Conservation (phyloP, 805 yeast genomes). For the Torulaspora maleeae region DNA sequence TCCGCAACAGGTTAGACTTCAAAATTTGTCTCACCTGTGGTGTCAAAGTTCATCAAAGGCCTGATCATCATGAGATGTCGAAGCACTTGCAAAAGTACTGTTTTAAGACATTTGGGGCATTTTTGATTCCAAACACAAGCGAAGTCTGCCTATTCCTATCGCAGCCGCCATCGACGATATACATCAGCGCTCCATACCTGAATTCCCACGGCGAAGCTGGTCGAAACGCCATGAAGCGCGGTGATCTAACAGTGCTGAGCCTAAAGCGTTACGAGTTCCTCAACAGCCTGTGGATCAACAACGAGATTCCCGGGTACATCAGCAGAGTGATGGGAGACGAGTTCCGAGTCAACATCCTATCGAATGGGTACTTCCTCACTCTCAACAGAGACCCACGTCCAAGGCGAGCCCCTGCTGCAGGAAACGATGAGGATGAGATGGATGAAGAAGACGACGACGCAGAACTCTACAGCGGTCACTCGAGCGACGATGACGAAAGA, state of each 20-base stretch:
- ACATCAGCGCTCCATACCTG: conserved; percentile 62
- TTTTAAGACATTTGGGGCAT: conserved; percentile 35
- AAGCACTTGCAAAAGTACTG: conserved; percentile 32
- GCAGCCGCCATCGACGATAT: conserved; percentile 31
- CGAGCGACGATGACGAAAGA: conserved; percentile 21
- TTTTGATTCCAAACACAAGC: conserved; percentile 37
- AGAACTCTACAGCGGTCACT: conserved; percentile 15
- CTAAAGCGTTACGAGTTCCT: conserved; percentile 50
- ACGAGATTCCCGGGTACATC: conserved; percentile 49
- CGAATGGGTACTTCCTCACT: conserved; percentile 26
- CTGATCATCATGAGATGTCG: conserved; percentile 31
- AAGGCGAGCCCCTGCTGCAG: conserved; percentile 21
- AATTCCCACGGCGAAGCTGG: conserved; percentile 75
- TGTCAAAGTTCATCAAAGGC: conserved; percentile 35
- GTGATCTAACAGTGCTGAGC: conserved; percentile 51
- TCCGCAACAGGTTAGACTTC: conserved; percentile 39
- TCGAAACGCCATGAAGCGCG: conserved; percentile 48
- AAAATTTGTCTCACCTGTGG: conserved; percentile 47
- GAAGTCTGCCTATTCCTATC: conserved; percentile 34
- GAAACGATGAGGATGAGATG: conserved; percentile 22
- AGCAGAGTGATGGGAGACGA: conserved; percentile 38
- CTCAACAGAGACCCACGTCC: conserved; percentile 28
- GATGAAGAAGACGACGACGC: conserved; percentile 25
- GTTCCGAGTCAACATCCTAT: conserved; percentile 29
- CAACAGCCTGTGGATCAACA: conserved; percentile 57